These are phyloP conservation scores for Alternaria longipes DNA, from an alignment of 2,329 filamentous ascomycete species.

Conservation along the genomic window DNA sequence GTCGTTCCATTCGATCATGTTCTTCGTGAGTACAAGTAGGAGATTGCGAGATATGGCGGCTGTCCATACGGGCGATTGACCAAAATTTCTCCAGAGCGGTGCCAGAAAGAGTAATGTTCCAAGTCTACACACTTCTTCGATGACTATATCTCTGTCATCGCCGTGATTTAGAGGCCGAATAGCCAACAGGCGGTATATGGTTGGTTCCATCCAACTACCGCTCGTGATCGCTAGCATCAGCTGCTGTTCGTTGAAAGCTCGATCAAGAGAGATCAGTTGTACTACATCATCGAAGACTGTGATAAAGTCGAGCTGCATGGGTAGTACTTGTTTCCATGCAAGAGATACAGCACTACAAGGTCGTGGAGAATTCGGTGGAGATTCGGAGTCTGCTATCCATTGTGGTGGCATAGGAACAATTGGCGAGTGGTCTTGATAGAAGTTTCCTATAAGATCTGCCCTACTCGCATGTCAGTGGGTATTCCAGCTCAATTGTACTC, in stretches of 20 bases:
- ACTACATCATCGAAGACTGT: slow-evolving; percentile 40
- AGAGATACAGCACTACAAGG: slow-evolving; percentile 64
- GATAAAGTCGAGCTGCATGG: slow-evolving; percentile 37
- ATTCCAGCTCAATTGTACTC: not conserved
- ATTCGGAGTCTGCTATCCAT: slow-evolving; percentile 47
- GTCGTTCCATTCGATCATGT: slow-evolving; percentile 40
- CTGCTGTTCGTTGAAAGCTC: slow-evolving; percentile 35
- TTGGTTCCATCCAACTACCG: slow-evolving; percentile 43
- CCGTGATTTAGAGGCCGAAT: slow-evolving; percentile 33
- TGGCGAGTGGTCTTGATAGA: slow-evolving; percentile 42
- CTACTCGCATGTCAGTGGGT: slow-evolving; percentile 22
- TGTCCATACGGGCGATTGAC: slow-evolving; percentile 39
- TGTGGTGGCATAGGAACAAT: slow-evolving; percentile 33
- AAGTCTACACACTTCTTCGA: slow-evolving; percentile 44
- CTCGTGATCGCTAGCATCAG: slow-evolving; percentile 33
- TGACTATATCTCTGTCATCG: slow-evolving; percentile 23
- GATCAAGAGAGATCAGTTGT: slow-evolving; percentile 38
- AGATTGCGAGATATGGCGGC: slow-evolving; percentile 34
- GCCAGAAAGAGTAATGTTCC: slow-evolving; percentile 41
- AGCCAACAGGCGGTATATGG: slow-evolving; percentile 35
- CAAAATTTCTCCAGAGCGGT: slow-evolving; percentile 39
- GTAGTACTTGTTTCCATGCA: slow-evolving; percentile 63
- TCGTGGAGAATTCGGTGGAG: slow-evolving; percentile 68
- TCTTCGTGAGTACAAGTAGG: slow-evolving; percentile 27
- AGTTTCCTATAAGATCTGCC: slow-evolving; percentile 40